Conservation (phyloP, 768 basidiomycete species). For the Psilocybe tampanensis region DNA sequence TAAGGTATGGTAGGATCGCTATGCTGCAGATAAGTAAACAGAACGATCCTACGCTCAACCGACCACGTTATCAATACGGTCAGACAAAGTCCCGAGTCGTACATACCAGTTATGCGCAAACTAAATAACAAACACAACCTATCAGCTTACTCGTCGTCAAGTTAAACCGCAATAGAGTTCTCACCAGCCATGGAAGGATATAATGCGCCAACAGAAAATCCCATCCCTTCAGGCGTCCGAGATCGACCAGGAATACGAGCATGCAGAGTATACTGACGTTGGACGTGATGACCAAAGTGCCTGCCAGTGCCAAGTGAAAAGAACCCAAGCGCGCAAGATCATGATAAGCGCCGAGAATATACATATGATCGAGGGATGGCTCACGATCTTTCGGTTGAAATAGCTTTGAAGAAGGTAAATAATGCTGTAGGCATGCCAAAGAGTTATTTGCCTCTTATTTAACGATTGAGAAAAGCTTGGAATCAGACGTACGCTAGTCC, state of each 20-base stretch:
- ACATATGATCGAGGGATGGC: conserved; percentile 4
- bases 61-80: neutral
- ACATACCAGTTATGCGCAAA: conserved; percentile 47
- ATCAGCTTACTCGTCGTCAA: neutral
- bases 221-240: conserved; percentile 32
- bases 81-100: neutral
- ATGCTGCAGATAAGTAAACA: conserved; percentile 65
- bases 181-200: conserved; percentile 52
- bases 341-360: neutral
- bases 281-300: conserved; percentile 39
- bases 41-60: conserved; percentile 50
- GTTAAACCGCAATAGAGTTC: neutral
- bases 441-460: conserved; percentile 1
- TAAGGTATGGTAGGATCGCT: conserved; percentile 62
- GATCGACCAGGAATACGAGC: conserved; percentile 35
- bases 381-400: conserved; percentile 49
- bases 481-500: conserved; percentile 41
- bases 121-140: too few species aligned
- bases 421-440: conserved; percentile 39
- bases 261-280: conserved; percentile 43
- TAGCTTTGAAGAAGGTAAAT: conserved; percentile 41
- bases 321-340: neutral
- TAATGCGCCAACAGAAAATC: conserved; percentile 41
- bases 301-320: conserved; percentile 26
- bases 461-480: neutral